Evolutionary conservation across 2,329 filamentous ascomycete species (phyloP).

Genomic region (Alternaria sp.): DNA sequence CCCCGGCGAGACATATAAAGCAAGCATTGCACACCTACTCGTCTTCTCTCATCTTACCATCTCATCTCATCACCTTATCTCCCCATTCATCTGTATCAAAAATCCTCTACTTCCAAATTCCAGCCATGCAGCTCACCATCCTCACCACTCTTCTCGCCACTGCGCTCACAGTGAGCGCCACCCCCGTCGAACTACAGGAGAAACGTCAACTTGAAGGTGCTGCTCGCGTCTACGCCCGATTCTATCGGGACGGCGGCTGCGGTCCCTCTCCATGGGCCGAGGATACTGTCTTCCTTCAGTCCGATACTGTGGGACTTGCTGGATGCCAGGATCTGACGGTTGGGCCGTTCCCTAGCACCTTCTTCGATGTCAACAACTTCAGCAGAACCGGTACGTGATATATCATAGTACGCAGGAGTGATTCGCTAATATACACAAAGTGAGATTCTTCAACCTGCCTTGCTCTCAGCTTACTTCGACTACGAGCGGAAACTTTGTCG

Average conservation of each 20-base stretch:
- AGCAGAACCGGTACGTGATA: conserved; percentile 4
- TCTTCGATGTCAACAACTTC: conserved; percentile 17
- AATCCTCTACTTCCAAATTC: too few species aligned
- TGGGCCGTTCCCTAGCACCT: conserved; percentile 13
- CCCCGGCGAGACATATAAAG: neutral
- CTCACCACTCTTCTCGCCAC: conserved; percentile 13
- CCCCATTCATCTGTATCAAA: neutral
- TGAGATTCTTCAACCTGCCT: conserved; percentile 16
- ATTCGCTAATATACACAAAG: neutral
- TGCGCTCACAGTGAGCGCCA: conserved; percentile 7
- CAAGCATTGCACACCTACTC: neutral
- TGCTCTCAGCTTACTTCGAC: conserved; percentile 6
- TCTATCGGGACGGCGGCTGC: conserved; percentile 15
- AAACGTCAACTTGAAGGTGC: conserved; percentile 12
- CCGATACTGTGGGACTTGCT: conserved; percentile 1
- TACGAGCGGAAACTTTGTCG: conserved; percentile 12
- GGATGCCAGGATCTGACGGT: conserved; percentile 16
- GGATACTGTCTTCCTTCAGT: conserved; percentile 20
- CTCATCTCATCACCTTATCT: neutral
- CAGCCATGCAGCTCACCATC: conserved; percentile 11
- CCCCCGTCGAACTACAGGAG: conserved; percentile 4
- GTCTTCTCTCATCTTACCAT: neutral
- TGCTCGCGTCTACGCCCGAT: conserved; percentile 19
- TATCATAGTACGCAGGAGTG: neutral
- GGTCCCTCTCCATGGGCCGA: conserved; percentile 10